Evolutionary conservation across 805 yeast species (phyloP).

Genomic region (Ogataea nonfermentans): DNA sequence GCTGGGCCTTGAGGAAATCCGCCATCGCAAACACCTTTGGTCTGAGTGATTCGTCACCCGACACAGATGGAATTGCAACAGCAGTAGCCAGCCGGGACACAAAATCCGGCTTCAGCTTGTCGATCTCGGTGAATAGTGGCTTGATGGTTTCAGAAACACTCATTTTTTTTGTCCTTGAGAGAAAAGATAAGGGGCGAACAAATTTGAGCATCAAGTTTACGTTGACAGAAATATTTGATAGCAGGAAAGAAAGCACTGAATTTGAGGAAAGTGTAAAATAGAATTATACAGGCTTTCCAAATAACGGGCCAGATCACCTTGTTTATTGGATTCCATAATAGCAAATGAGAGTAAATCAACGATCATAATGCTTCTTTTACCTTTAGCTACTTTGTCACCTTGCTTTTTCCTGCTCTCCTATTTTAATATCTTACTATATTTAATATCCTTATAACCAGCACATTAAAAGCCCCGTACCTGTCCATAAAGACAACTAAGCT

Average conservation of each 20-base stretch:
- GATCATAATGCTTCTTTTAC: too few relatives aligned
- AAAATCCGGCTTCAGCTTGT: constrained; percentile 72
- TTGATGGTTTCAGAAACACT: constrained; percentile 30
- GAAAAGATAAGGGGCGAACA: constrained; percentile 12
- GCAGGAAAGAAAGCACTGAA: neutral
- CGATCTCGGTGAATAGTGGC: constrained; percentile 57
- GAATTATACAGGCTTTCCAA: too few relatives aligned
- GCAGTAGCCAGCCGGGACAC: constrained; percentile 73
- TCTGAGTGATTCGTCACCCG: constrained; percentile 85
- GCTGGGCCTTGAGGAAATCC: constrained; percentile 68
- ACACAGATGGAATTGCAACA: constrained; percentile 93
- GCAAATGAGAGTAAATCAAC: too few relatives aligned
- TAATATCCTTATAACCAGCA: too few relatives aligned
- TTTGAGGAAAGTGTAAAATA: too few relatives aligned
- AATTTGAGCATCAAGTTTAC: constrained; percentile 8
- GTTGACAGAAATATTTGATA: neutral
- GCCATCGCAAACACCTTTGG: constrained; percentile 91
- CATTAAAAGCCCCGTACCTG: too few relatives aligned
- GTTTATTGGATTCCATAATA: too few relatives aligned
- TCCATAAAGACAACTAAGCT: too few relatives aligned
- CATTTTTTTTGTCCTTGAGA: constrained; percentile 14
- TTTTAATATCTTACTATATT: too few relatives aligned
- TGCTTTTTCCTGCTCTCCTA: too few relatives aligned
- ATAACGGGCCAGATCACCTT: too few relatives aligned
- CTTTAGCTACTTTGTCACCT: too few relatives aligned